These are phyloP conservation scores for Lotmaria passim DNA, from an alignment of 208 protist species.

Conservation along the genomic window DNA sequence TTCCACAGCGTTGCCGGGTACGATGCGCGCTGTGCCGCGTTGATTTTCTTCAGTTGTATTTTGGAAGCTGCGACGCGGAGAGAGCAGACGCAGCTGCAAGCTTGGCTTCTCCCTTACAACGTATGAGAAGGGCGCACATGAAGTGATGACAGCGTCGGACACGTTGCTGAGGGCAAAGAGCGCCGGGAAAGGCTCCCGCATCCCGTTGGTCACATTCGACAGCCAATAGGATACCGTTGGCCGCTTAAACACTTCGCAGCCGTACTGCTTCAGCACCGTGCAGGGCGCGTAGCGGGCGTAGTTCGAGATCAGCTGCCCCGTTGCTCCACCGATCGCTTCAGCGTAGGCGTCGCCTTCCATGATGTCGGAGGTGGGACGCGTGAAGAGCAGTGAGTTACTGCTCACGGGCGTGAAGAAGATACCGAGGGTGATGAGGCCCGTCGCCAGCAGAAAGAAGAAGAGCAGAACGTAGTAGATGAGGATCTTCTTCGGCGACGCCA, in stretches of 20 bases:
- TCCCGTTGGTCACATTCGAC: slow-evolving; percentile 16
- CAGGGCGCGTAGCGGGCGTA: slow-evolving; percentile 15
- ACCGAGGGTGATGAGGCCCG: neutral
- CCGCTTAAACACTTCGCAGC: slow-evolving; percentile 3
- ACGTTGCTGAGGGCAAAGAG: slow-evolving; percentile 1
- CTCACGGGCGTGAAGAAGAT: slow-evolving; percentile 7
- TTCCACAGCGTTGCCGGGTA: too few species aligned
- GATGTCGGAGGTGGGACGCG: neutral
- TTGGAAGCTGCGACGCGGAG: too few species aligned
- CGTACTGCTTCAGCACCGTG: slow-evolving; percentile 18
- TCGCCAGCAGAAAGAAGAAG: slow-evolving; percentile 3
- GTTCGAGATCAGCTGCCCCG: neutral
- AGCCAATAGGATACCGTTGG: slow-evolving; percentile 5
- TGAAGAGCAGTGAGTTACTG: neutral
- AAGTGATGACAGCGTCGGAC: slow-evolving; percentile 1
- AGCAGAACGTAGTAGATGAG: slow-evolving; percentile 13
- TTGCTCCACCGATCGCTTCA: neutral
- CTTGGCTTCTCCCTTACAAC: too few species aligned
- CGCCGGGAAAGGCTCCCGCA: slow-evolving; percentile 10
- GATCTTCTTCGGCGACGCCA: slow-evolving; percentile 6
- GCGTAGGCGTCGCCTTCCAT: neutral
- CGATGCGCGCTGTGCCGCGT: too few species aligned
- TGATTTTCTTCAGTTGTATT: too few species aligned
- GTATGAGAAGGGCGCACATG: neutral
- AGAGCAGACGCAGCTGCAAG: too few species aligned